These are phyloP conservation scores for Penicillium subrubescens DNA, from an alignment of 495 filamentous ascomycete genomes.

Conservation along the genomic window DNA sequence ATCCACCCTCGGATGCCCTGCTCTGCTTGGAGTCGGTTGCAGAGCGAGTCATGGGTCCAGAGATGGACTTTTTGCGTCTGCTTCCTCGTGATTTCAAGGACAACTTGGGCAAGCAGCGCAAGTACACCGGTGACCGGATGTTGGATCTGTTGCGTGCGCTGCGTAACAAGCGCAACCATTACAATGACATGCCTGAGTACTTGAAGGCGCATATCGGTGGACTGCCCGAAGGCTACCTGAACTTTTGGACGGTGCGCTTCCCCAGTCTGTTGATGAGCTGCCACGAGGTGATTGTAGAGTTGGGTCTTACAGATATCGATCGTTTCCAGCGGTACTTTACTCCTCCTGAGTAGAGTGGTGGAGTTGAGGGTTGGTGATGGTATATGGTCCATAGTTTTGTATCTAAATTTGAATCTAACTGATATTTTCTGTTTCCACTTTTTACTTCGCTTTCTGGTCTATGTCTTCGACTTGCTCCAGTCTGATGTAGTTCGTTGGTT, in stretches of 20 bases:
- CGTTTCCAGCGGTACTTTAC: conserved; percentile 77
- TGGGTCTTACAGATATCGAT: conserved; percentile 65
- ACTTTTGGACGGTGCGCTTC: conserved; percentile 82
- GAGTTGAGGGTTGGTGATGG: background rate
- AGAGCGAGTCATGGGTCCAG: conserved; percentile 54
- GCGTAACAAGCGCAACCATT: conserved; percentile 95
- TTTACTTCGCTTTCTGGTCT: background rate
- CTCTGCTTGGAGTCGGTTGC: conserved; percentile 62
- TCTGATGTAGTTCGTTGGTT: background rate
- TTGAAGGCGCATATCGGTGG: conserved; percentile 78
- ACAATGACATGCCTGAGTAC: conserved; percentile 82
- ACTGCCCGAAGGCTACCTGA: conserved; percentile 80
- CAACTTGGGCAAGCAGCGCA: conserved; percentile 88
- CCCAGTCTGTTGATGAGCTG: conserved; percentile 81
- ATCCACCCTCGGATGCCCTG: conserved; percentile 71
- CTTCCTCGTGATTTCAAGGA: conserved; percentile 83
- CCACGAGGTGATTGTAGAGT: conserved; percentile 69
- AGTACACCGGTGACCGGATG: conserved; percentile 82
- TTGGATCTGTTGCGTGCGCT: conserved; percentile 87
- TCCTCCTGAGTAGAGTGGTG: conserved; percentile 27
- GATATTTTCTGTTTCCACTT: background rate
- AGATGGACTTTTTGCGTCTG: conserved; percentile 72
- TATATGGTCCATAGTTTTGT: background rate
- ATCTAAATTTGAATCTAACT: background rate
- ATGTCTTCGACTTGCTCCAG: background rate